Evolutionary conservation across 768 basidiomycete genomes (phyloP).

Genomic region (Termitomyces sp.): DNA sequence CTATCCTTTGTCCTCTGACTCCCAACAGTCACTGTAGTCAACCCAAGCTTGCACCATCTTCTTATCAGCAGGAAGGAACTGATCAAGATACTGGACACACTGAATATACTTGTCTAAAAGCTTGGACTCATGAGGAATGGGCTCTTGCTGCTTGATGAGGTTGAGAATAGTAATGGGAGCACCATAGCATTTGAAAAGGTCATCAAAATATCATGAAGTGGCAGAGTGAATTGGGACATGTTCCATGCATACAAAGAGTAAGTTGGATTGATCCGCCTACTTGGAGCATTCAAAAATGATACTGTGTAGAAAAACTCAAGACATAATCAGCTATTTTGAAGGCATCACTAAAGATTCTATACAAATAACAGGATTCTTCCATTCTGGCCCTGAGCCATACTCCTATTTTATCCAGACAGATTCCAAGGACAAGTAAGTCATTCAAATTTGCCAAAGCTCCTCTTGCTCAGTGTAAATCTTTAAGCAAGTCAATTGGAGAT

Average conservation of each 20-base stretch:
- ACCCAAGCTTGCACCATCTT: no score
- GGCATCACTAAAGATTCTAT: slow-evolving; percentile 93
- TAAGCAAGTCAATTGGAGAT: slow-evolving; percentile 45
- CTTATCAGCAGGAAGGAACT: no score
- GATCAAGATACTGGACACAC: no score
- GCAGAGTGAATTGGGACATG: slow-evolving; percentile 99
- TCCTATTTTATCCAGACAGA: slow-evolving; percentile 57
- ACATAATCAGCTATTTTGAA: slow-evolving; percentile 92
- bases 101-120: no score
- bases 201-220: no score
- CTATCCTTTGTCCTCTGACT: background rate
- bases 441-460: background rate
- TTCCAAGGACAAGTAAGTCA: slow-evolving; percentile 32
- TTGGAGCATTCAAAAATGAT: background rate
- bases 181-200: no score
- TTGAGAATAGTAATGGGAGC: no score
- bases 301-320: slow-evolving; percentile 74
- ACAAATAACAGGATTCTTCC: slow-evolving; percentile 90
- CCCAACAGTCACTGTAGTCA: slow-evolving; percentile 75
- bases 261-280: background rate
- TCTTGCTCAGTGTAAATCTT: background rate
- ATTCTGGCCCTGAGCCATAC: slow-evolving; percentile 84
- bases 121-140: no score
- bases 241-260: slow-evolving; percentile 90
- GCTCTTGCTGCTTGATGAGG: no score